A percentile compares a stretch with the other conserved stretches of the same genome.
Conservation (phyloP, 441 rosid genomes). For the Omphalea diandra region DNA sequence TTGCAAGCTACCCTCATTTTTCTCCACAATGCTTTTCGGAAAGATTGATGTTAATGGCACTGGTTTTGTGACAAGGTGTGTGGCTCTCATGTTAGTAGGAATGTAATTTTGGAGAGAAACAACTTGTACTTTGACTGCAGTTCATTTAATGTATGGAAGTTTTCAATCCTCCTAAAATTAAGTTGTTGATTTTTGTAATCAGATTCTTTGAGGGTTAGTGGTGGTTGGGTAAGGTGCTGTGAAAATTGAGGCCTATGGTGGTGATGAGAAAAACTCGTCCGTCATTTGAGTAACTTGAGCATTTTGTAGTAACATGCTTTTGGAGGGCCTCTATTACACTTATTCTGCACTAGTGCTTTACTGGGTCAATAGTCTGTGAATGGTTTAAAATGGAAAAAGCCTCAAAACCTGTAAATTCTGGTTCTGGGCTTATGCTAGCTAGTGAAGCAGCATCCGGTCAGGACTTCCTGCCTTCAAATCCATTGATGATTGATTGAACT, state of each 20-base stretch:
- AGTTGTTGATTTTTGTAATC: not conserved
- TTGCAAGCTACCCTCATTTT: constrained; percentile 96
- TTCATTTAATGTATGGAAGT: constrained; percentile 1
- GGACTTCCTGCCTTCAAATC: not conserved
- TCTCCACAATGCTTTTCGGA: constrained; percentile 72
- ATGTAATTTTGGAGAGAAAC: not conserved
- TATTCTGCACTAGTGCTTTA: too few relatives aligned
- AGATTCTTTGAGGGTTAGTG: not conserved
- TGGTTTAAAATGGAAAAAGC: not conserved
- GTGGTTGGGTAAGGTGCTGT: not conserved
- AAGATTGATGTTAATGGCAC: constrained; percentile 70
- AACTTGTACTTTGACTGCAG: not conserved
- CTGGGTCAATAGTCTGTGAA: too few relatives aligned
- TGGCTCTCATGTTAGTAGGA: constrained; percentile 6
- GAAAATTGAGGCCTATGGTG: not conserved
- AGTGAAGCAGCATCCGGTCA: not conserved
- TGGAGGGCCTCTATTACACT: too few relatives aligned
- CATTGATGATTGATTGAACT: not conserved
- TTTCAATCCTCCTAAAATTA: not conserved
- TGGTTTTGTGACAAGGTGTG: constrained; percentile 77
- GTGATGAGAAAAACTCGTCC: not conserved
- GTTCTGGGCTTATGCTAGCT: not conserved
- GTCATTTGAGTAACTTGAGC: not conserved
- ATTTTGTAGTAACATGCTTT: not conserved
- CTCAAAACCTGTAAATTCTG: not conserved